Conservation (phyloP, 2,329 filamentous ascomycete genomes). For the Harringtonia aguacate region DNA sequence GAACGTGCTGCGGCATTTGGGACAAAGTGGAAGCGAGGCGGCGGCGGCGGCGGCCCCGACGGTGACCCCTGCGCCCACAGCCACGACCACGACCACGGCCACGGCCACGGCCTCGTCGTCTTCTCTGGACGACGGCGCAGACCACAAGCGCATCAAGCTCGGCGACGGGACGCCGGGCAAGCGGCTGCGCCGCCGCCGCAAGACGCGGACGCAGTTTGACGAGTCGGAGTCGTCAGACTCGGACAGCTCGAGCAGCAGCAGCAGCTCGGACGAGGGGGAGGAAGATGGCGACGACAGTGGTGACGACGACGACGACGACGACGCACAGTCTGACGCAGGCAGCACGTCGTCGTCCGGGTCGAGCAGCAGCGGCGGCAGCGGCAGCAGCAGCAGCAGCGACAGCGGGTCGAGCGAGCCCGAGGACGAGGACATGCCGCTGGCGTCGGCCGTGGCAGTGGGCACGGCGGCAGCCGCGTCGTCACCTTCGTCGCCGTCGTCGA, state of each 20-base stretch:
- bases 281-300: background rate
- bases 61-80: constrained; percentile 16
- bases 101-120: too few species aligned
- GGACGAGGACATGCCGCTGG: background rate
- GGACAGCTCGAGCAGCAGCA: constrained; percentile 26
- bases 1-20: constrained; percentile 29
- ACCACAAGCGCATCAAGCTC: constrained; percentile 28
- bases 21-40: constrained; percentile 15
- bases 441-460: background rate
- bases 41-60: constrained; percentile 8
- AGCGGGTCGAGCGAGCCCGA: background rate
- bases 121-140: constrained; percentile 10
- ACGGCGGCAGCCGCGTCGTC: background rate
- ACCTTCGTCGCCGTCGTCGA: background rate
- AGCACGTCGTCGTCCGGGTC: background rate
- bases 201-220: constrained; percentile 34
- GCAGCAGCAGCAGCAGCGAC: background rate
- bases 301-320: background rate
- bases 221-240: too few species aligned
- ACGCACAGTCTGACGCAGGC: background rate
- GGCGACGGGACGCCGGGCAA: constrained; percentile 33
- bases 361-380: background rate
- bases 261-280: constrained; percentile 12
- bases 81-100: constrained; percentile 6
- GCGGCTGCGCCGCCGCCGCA: constrained; percentile 42